Evolutionary conservation across 176 grass and related monocot species (phyloP), one percentile per base, ranked within the genome.

Genomic region (Juncus inflexus): DNA sequence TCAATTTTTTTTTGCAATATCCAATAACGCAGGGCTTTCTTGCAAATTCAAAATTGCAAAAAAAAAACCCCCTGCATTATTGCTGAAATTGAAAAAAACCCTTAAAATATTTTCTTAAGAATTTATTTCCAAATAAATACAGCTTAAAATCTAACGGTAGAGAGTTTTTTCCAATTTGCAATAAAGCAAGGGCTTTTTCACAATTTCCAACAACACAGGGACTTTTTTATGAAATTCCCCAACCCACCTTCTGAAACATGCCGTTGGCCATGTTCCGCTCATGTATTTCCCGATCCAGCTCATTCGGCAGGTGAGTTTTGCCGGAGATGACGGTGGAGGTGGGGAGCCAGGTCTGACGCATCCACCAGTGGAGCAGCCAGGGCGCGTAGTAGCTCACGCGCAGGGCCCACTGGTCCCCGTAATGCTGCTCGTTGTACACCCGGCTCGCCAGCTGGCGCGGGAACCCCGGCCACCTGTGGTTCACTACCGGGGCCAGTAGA

Each of bases 381-480:
- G 90, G 90, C 2, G 82, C 71, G 39, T 95, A 83, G 77, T 95
- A 78, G 3, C 84, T 42, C 12, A 95, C 63, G 3, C 90, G 68
- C 13, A 83, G 72, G 2, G 90, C 78, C 82, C 85, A 95, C 35
- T 89, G 85, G 69, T 95, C 90, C 37, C 90, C 90, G 15, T 52
- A 40, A 54, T 80, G 37, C 53, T 88, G 85, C 37, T 63, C 52
- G 19, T 6, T 73, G 76, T 88, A 88, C n/a, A 51, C 73, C 49
- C 49, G 55, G 2, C 43, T 55, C 2, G 82, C 69, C 1, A 73
- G 14, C 35, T 76, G 59, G 5, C 54, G 47, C 0, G 90, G 85
- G 64, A 95, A 86, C 10, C 85, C 81, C 2, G 85, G 85, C 90
- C 86, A 90, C 72, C 86, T 78, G 74, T 90, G 67, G 75, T 90